A percentile compares a stretch with the other conserved stretches of the same genome.
Conservation (phyloP, 2,329 filamentous ascomycete genomes). For the Aspergillus cejpii region DNA sequence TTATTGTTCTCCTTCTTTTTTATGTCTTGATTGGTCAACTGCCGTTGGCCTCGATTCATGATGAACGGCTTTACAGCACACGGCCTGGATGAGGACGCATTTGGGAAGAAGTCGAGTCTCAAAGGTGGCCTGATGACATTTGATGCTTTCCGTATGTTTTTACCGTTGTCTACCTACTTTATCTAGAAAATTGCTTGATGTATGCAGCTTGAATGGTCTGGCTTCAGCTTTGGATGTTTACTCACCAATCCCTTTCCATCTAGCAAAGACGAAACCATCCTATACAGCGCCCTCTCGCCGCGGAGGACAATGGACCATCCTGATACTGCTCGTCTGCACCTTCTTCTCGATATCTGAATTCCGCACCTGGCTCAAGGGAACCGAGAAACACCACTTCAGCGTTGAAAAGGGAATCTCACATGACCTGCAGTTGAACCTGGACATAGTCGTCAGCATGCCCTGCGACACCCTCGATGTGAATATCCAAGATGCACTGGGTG, state of each 20-base stretch:
- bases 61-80: slow-evolving; percentile 77
- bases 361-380: slow-evolving; percentile 72
- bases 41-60: slow-evolving; percentile 19
- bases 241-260: slow-evolving; percentile 4
- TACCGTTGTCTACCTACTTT: no score
- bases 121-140: slow-evolving; percentile 66
- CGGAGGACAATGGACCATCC: slow-evolving; percentile 89
- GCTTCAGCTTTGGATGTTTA: no score
- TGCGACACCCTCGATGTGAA: slow-evolving; percentile 90
- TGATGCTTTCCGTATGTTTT: slow-evolving; percentile 89
- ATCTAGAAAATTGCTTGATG: no score
- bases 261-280: slow-evolving; percentile 92
- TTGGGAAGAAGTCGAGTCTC: slow-evolving; percentile 62
- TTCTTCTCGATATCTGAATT: slow-evolving; percentile 74
- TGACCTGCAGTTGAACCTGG: slow-evolving; percentile 87
- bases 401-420: slow-evolving; percentile 89
- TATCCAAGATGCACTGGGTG: slow-evolving; percentile 90
- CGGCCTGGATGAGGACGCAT: slow-evolving; percentile 68
- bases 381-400: slow-evolving; percentile 80
- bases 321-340: slow-evolving; percentile 66
- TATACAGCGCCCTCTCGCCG: slow-evolving; percentile 78
- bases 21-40: slow-evolving; percentile 22
- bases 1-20: slow-evolving; percentile 11
- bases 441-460: slow-evolving; percentile 83
- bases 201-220: no score